Percentiles rank a stretch among this genome's conserved stretches.
phyloP scores from a whole-genome alignment of 176 grass and related monocot species.

The Neostapfia colusana region DNA sequence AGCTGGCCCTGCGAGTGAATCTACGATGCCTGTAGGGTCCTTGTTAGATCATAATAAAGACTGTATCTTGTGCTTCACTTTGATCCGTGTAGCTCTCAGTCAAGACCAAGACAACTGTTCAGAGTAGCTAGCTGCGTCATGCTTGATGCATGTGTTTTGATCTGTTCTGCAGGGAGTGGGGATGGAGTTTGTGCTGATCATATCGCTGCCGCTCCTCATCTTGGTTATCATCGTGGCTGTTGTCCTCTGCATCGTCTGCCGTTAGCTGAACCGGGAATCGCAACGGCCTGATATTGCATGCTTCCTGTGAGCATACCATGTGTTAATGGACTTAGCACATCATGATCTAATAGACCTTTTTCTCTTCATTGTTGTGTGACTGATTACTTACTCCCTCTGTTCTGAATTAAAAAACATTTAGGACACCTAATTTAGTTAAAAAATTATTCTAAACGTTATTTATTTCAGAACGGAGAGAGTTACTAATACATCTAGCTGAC shows the following conservation, averaged over 20 bases:
- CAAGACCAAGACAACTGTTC: neutral
- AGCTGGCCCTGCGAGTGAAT: neutral
- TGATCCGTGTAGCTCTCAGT: neutral
- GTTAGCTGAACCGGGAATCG: constrained; percentile 20
- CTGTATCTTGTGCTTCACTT: neutral
- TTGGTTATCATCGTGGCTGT: constrained; percentile 50
- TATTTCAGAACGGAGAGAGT: no score
- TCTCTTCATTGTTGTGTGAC: constrained; percentile 1
- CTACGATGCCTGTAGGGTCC: neutral
- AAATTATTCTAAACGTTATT: no score
- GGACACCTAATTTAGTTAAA: no score
- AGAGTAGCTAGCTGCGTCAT: neutral
- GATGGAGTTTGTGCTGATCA: constrained; percentile 79
- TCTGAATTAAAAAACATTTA: no score
- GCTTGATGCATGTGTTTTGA: neutral
- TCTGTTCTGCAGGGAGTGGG: constrained; percentile 24
- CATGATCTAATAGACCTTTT: neutral
- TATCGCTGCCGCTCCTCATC: constrained; percentile 70
- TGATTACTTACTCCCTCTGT: no score
- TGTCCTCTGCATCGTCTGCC: constrained; percentile 59
- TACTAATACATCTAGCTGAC: neutral
- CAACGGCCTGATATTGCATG: no score
- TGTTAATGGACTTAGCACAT: constrained; percentile 15
- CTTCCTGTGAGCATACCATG: constrained; percentile 7
- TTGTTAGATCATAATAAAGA: neutral